Evolutionary conservation across 805 yeast genomes (phyloP).

Genomic region (Wickerhamomyces hampshirensis): DNA sequence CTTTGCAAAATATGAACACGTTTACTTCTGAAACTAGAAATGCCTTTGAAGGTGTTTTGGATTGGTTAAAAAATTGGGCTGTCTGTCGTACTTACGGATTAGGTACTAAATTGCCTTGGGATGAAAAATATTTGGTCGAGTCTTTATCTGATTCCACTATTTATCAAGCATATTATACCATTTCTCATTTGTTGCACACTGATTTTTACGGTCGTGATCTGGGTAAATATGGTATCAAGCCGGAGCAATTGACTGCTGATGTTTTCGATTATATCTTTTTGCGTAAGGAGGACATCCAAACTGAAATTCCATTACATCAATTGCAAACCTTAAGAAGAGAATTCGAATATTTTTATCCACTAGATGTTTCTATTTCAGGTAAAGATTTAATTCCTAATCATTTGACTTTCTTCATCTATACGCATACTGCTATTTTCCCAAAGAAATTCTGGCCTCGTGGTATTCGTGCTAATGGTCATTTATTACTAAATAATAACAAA

Average conservation of each 20-base stretch:
- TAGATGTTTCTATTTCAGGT: constrained; percentile 89
- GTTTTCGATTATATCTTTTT: constrained; percentile 88
- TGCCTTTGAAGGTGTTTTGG: constrained; percentile 89
- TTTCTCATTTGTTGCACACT: constrained; percentile 76
- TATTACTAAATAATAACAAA: constrained; percentile 91
- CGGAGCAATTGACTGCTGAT: constrained; percentile 86
- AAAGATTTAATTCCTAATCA: constrained; percentile 97
- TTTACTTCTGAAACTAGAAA: constrained; percentile 79
- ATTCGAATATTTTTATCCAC: constrained; percentile 94
- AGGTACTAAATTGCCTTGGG: constrained; percentile 97
- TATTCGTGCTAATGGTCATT: constrained; percentile 91
- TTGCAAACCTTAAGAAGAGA: constrained; percentile 80
- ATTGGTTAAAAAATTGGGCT: constrained; percentile 98
- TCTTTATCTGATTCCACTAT: constrained; percentile 93
- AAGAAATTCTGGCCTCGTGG: constrained; percentile 91
- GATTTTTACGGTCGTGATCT: constrained; percentile 76
- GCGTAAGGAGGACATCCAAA: constrained; percentile 53
- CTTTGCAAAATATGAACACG: constrained; percentile 70
- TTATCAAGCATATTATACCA: constrained; percentile 91
- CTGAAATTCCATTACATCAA: constrained; percentile 59
- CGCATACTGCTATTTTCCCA: constrained; percentile 91
- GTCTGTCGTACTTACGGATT: constrained; percentile 93
- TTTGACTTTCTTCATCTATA: constrained; percentile 90
- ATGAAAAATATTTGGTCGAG: constrained; percentile 86
- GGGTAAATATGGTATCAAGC: constrained; percentile 69